Evolutionary conservation across 176 grass and related monocot species (phyloP).

Genomic region (Eremochloa ophiuroides): DNA sequence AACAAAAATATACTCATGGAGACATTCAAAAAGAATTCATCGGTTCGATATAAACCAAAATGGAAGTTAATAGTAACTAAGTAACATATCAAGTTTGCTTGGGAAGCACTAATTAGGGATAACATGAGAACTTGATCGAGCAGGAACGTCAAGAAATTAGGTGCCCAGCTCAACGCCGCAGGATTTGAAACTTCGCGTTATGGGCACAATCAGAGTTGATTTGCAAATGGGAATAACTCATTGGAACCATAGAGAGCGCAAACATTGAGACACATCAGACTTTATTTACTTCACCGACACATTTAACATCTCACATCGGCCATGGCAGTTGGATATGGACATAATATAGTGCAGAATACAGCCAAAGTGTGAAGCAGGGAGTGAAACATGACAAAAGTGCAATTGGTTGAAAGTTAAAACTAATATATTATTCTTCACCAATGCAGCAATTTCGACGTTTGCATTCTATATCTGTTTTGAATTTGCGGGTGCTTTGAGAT

Average conservation of each 20-base stretch:
- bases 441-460: neutral
- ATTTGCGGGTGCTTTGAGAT: neutral
- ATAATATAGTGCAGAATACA: neutral
- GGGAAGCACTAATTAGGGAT: neutral
- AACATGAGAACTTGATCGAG: neutral
- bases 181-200: neutral
- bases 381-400: constrained; percentile 3
- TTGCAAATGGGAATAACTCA: neutral
- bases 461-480: neutral
- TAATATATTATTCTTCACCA: neutral
- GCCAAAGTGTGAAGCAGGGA: neutral
- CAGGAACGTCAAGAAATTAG: neutral
- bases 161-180: neutral
- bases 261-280: neutral
- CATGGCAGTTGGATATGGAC: neutral
- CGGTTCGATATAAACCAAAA: neutral
- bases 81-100: constrained; percentile 1
- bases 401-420: neutral
- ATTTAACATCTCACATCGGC: neutral
- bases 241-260: neutral
- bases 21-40: neutral
- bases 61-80: neutral
- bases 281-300: neutral
- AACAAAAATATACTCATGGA: neutral
- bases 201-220: neutral